These are phyloP conservation scores for Angomonas deanei DNA, from an alignment of 208 protist species.

Conservation along the genomic window DNA sequence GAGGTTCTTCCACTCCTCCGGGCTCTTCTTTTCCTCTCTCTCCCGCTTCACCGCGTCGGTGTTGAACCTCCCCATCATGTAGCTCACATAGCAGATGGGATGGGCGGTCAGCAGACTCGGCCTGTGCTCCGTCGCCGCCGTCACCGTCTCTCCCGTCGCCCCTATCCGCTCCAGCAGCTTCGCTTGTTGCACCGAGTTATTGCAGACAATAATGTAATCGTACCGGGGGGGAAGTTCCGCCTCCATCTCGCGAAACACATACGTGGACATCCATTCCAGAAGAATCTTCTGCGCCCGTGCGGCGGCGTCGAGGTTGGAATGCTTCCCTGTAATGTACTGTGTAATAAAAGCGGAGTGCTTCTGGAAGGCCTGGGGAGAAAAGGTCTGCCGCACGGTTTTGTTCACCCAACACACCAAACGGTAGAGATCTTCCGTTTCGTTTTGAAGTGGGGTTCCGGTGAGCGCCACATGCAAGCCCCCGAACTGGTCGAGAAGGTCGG, in stretches of 20 bases:
- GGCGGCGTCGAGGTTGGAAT: conserved; percentile 38
- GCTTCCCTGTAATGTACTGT: conserved; percentile 69
- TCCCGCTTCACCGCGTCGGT: conserved; percentile 16
- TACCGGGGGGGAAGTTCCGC: conserved; percentile 71
- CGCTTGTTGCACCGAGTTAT: conserved; percentile 44
- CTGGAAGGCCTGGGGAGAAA: conserved; percentile 49
- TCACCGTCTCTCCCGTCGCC: neutral
- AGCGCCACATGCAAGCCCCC: conserved; percentile 53
- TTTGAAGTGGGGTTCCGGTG: conserved; percentile 89
- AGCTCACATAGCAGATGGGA: conserved; percentile 75
- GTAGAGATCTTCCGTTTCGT: conserved; percentile 80
- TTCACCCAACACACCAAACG: conserved; percentile 79
- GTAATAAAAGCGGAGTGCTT: conserved; percentile 54
- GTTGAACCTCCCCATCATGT: conserved; percentile 48
- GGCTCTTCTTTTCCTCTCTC: conserved; percentile 1
- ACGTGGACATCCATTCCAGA: conserved; percentile 80
- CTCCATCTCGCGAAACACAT: conserved; percentile 83
- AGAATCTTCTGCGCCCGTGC: conserved; percentile 66
- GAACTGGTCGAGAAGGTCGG: conserved; percentile 43
- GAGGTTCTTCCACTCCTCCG: neutral
- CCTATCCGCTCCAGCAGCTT: conserved; percentile 21
- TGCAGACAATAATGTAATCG: conserved; percentile 82
- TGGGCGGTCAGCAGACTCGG: conserved; percentile 76
- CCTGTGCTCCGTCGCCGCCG: conserved; percentile 60
- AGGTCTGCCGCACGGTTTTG: conserved; percentile 29